phyloP scores from a whole-genome alignment of 2,329 filamentous ascomycete species.

The Penicillium sp. region DNA sequence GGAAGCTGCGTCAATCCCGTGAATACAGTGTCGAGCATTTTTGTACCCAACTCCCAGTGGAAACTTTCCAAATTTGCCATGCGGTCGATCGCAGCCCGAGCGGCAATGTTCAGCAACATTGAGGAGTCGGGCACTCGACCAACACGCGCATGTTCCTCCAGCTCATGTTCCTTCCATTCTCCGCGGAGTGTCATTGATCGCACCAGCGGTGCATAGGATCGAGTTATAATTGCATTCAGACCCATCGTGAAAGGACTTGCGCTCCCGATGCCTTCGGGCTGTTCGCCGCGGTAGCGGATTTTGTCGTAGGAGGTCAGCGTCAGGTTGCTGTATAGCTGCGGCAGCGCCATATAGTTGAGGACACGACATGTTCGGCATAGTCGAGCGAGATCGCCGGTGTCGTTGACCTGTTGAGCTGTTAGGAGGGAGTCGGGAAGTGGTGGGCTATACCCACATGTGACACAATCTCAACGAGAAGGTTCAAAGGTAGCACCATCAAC shows the following conservation, averaged over 20 bases:
- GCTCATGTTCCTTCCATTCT: conserved; percentile 59
- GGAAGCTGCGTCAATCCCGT: conserved; percentile 55
- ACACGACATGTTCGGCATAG: conserved; percentile 62
- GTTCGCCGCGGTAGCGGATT: conserved; percentile 59
- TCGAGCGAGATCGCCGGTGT: conserved; percentile 60
- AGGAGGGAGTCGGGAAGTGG: background rate
- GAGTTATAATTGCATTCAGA: conserved; percentile 62
- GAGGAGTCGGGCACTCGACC: conserved; percentile 64
- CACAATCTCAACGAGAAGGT: conserved; percentile 60
- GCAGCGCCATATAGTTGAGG: conserved; percentile 66
- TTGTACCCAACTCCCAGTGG: conserved; percentile 63
- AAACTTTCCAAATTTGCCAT: conserved; percentile 60
- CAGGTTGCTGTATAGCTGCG: conserved; percentile 61
- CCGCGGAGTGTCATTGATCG: conserved; percentile 56
- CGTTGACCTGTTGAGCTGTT: conserved; percentile 52
- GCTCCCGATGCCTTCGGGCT: conserved; percentile 63
- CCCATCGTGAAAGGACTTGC: conserved; percentile 66
- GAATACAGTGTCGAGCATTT: conserved; percentile 62
- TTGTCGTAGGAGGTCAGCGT: conserved; percentile 60
- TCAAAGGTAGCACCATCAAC: conserved; percentile 54
- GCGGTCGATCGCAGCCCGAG: conserved; percentile 61
- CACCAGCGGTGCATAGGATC: conserved; percentile 56
- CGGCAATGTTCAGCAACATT: conserved; percentile 64
- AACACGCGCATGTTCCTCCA: conserved; percentile 59
- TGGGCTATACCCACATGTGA: conserved; percentile 49